Percentiles rank a stretch among this genome's conserved stretches.
These are phyloP conservation scores for Craspedostauros australis DNA, from an alignment of 108 stramenopile species.

Conservation along the genomic window DNA sequence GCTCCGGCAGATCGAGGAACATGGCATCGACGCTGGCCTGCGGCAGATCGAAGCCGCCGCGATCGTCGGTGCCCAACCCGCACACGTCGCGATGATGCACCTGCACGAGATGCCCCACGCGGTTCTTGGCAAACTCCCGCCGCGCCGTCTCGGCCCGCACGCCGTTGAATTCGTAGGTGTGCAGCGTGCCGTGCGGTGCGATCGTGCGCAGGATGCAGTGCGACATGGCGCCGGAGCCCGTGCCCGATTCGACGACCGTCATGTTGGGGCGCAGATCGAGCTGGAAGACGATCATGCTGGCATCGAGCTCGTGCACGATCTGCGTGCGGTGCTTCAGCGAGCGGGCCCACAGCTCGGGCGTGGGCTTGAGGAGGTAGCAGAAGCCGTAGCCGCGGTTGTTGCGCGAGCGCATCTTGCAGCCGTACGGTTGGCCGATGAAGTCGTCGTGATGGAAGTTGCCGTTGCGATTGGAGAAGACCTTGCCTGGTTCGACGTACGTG, in stretches of 20 bases:
- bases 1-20: slow-evolving; percentile 92
- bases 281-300: slow-evolving; percentile 70
- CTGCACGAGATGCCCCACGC: slow-evolving; percentile 65
- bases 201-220: slow-evolving; percentile 81
- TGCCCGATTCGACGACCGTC: slow-evolving; percentile 87
- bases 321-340: slow-evolving; percentile 86
- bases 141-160: slow-evolving; percentile 73
- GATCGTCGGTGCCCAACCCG: slow-evolving; percentile 38
- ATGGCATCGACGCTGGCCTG: slow-evolving; percentile 78
- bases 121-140: slow-evolving; percentile 76
- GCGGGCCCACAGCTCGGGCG: slow-evolving; percentile 90
- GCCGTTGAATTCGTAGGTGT: slow-evolving; percentile 92
- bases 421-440: slow-evolving; percentile 82
- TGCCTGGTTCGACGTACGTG: slow-evolving; percentile 66
- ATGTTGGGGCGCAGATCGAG: slow-evolving; percentile 83
- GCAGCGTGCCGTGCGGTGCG: slow-evolving; percentile 77
- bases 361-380: slow-evolving; percentile 75
- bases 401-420: slow-evolving; percentile 71
- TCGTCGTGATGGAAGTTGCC: slow-evolving; percentile 87
- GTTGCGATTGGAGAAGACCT: slow-evolving; percentile 76
- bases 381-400: slow-evolving; percentile 77
- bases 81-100: slow-evolving; percentile 83
- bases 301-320: slow-evolving; percentile 89
- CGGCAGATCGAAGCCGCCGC: slow-evolving; percentile 64
- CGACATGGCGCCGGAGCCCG: slow-evolving; percentile 86